Percentiles rank a stretch among this genome's conserved stretches.
phyloP scores from a whole-genome alignment of 2,329 filamentous ascomycete genomes.

The Fusarium xylarioides region DNA sequence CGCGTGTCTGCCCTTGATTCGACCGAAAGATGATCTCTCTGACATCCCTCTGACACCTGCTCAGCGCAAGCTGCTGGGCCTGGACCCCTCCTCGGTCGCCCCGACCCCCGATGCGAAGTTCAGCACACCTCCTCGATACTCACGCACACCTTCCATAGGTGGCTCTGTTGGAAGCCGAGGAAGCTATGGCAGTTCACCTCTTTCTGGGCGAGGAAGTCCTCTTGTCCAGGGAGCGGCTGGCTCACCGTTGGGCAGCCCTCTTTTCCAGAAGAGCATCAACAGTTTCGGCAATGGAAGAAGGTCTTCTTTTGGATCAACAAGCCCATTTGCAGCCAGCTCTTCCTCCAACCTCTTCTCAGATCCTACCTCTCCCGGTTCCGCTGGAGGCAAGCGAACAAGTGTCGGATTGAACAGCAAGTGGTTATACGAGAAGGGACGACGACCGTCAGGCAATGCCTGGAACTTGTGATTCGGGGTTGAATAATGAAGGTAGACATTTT shows the following conservation, averaged over 20 bases:
- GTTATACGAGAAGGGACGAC: conserved; percentile 85
- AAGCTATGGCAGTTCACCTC: conserved; percentile 66
- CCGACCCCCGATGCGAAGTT: conserved; percentile 75
- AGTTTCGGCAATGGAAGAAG: conserved; percentile 60
- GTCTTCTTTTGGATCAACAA: conserved; percentile 69
- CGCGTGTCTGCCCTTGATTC: conserved; percentile 77
- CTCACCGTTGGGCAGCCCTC: conserved; percentile 57
- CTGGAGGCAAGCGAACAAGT: conserved; percentile 72
- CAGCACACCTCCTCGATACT: conserved; percentile 87
- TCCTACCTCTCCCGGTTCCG: conserved; percentile 76
- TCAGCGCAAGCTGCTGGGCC: conserved; percentile 84
- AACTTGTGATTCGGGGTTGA: conserved; percentile 40
- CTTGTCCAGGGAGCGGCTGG: conserved; percentile 44
- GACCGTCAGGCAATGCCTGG: conserved; percentile 60
- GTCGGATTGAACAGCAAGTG: conserved; percentile 91
- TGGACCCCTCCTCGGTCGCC: conserved; percentile 71
- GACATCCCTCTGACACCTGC: conserved; percentile 84
- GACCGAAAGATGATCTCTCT: conserved; percentile 77
- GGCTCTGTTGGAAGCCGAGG: conserved; percentile 69
- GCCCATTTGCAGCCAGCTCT: conserved; percentile 60
- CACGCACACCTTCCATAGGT: conserved; percentile 73
- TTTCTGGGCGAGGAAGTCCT: conserved; percentile 65
- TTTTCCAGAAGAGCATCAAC: conserved; percentile 74
- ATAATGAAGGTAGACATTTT: conserved; percentile 2
- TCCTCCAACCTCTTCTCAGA: conserved; percentile 61